Evolutionary conservation across 2,329 filamentous ascomycete genomes (phyloP), one percentile per base, ranked within the genome.

Genomic region (Microcyclospora pomicola): DNA sequence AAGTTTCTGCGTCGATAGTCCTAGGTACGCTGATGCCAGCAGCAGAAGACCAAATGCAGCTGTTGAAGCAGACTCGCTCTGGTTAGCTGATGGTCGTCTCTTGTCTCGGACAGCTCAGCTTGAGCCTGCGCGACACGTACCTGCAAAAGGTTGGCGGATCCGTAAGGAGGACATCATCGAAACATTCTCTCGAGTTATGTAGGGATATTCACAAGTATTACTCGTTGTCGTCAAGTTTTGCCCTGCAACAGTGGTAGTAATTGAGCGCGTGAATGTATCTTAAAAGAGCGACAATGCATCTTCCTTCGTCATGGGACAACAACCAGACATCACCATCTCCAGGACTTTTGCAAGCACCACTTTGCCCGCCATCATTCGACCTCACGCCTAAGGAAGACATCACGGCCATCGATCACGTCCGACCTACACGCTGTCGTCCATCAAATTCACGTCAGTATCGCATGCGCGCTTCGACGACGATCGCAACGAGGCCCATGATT

Each of bases 111-210:
- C 19, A 24, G 19, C 19, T 24, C 19, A 24, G 19, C 19, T 24
- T 7, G 7, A 24, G 19, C 4, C 19, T 24, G 19, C 31, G 35
- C 9, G 34, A 33, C 44, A 66, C 75, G 55, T 67, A 91, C 87
- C 83, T 65, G 85, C 85, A 58, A 94, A 93, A 39, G 82, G 81
- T 53, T 86, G 74, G 56, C 87, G 77, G 66, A 95, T 84, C 62
- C 83, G 82, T 81, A 93, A 91, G 15, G 47, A 38, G 40, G 58
- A 55, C 58, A 59, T 56, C 52, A 49, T 40, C 35, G 35, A 43
- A 42, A 24, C 19, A 24, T 24, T 24, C 19, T 24, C 19, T 24
- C 19, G 19, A 5, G 19, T 24, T 24, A n/a, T n/a, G 19, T 24
- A 24, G 19, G 4, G 4, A 24, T 24, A 24, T 24, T 7, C 5